A percentile compares a stretch with the other conserved stretches of the same genome.
These are phyloP conservation scores for Centella asiatica DNA, from an alignment of 129 eudicot genomes.

Conservation along the genomic window DNA sequence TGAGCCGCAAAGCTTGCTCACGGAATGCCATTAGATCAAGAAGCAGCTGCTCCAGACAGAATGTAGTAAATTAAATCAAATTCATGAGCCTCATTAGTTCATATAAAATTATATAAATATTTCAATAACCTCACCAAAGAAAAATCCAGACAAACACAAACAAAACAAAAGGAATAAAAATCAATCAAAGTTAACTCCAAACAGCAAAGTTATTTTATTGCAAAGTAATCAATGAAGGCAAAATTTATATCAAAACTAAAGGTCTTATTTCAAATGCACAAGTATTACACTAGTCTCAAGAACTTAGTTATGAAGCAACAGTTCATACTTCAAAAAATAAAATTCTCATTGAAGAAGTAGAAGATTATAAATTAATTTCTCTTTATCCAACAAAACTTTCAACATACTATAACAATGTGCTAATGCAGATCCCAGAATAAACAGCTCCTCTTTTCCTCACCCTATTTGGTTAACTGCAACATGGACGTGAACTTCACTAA, in stretches of 20 bases:
- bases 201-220: too few relatives aligned
- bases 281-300: too few relatives aligned
- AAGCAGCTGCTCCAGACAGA: constrained; percentile 56
- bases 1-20: constrained; percentile 91
- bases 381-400: background rate
- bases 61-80: constrained; percentile 10
- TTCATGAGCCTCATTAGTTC: background rate
- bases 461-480: background rate
- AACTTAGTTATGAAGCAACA: background rate
- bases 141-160: background rate
- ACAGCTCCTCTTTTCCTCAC: background rate
- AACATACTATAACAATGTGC: background rate
- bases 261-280: background rate
- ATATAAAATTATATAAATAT: background rate
- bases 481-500: too few relatives aligned
- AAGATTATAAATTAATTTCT: background rate
- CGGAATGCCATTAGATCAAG: constrained; percentile 97
- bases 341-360: background rate
- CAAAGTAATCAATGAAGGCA: too few relatives aligned
- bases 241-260: background rate
- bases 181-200: too few relatives aligned
- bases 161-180: background rate
- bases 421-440: background rate
- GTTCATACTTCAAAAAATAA: background rate
- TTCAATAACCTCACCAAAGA: background rate